phyloP scores from a whole-genome alignment of 176 grass and related monocot genomes.

The Aegilops bicornis region DNA sequence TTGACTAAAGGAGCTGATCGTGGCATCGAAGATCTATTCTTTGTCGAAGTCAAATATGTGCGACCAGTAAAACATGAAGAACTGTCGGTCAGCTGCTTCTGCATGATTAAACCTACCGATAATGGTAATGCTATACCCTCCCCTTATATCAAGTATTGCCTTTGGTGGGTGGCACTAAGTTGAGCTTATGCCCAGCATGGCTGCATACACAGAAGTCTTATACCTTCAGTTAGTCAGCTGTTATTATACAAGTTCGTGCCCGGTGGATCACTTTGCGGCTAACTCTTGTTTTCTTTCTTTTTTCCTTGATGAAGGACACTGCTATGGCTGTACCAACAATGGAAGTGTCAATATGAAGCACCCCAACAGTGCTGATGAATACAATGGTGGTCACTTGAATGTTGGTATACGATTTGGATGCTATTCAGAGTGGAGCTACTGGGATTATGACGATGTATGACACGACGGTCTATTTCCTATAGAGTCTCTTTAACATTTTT shows the following conservation, averaged over 20 bases:
- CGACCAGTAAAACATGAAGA: background rate
- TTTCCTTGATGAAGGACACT: background rate
- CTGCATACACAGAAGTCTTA: background rate
- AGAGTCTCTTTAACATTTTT: background rate
- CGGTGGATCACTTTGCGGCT: background rate
- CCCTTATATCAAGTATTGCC: background rate
- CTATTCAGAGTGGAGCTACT: background rate
- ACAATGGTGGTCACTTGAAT: background rate
- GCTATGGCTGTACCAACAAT: background rate
- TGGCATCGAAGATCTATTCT: background rate
- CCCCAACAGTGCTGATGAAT: background rate
- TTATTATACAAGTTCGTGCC: background rate
- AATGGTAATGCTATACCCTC: background rate
- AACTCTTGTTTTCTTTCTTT: background rate
- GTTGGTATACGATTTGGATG: background rate
- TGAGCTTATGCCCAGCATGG: background rate
- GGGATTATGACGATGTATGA: background rate
- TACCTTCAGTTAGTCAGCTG: background rate
- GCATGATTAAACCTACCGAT: background rate
- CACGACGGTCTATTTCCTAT: background rate
- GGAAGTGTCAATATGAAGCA: constrained; percentile 5
- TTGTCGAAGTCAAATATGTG: constrained; percentile 16
- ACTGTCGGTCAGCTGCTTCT: constrained; percentile 10
- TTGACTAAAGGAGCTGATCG: constrained; percentile 13
- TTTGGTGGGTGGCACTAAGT: background rate